Evolutionary conservation across 2,329 filamentous ascomycete species (phyloP).

Genomic region (Lecanosticta acicola): DNA sequence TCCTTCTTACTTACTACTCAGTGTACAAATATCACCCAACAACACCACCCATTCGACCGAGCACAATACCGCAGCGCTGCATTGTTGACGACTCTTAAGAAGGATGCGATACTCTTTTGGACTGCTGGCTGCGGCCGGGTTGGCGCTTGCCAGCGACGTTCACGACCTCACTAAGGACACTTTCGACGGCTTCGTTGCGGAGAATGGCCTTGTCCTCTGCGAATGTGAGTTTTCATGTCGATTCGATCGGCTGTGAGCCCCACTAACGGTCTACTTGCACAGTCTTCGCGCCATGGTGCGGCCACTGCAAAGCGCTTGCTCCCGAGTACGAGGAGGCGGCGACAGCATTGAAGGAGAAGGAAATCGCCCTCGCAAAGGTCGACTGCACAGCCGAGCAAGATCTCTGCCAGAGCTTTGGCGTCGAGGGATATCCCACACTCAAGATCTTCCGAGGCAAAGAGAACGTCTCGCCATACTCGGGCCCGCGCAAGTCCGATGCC

Average conservation of each 20-base stretch:
- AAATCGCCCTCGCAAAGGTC: conserved; percentile 77
- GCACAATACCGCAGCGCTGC: not conserved
- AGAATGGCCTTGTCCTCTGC: conserved; percentile 83
- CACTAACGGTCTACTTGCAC: conserved; percentile 1
- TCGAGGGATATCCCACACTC: conserved; percentile 96
- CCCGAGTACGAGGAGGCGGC: conserved; percentile 86
- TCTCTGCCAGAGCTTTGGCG: conserved; percentile 81
- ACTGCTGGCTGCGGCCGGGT: conserved; percentile 51
- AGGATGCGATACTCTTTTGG: conserved; percentile 32
- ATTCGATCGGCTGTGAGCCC: not conserved
- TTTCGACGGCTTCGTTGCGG: conserved; percentile 79
- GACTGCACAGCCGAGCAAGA: conserved; percentile 94
- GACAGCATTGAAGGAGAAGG: conserved; percentile 78
- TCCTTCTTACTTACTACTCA: no score
- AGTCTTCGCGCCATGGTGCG: conserved; percentile 96
- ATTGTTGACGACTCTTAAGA: not conserved
- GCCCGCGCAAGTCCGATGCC: conserved; percentile 78
- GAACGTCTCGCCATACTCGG: conserved; percentile 74
- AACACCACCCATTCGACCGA: not conserved
- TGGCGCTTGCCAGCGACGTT: conserved; percentile 70
- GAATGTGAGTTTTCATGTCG: conserved; percentile 64
- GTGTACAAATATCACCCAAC: not conserved
- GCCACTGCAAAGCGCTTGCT: conserved; percentile 97
- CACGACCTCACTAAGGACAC: conserved; percentile 75
- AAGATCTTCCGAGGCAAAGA: conserved; percentile 96